Base-by-base conservation (phyloP, 106 monocot species). In the Allium fistulosum region DNA sequence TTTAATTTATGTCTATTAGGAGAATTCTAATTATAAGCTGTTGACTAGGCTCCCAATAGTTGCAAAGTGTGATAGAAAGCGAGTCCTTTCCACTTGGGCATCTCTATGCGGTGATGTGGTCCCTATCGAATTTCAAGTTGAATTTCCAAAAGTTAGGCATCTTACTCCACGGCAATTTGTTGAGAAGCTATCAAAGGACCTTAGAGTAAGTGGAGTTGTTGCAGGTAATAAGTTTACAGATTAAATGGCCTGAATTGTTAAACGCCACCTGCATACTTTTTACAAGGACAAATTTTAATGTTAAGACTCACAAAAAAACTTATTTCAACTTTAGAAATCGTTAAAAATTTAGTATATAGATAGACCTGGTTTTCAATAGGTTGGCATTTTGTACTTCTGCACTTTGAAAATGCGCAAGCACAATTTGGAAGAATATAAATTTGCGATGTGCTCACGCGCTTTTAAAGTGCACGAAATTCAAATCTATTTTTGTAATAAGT, bases 101-200 rank as follows among this genome's bases (percentile, higher is more conserved):
- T 84, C 88, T 17, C 79, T 78, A 47, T 97, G 97, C 72, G 78
- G 79, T 37, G 69, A 84, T 74, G 70, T 85, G 51, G 73, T 72
- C 48, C 97, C 97, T 8, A 49, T 84, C 10, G 97, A 97, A 79
- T 97, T 79, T 75, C 84, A 90, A 63, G 87, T 97, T 61, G 86
- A 97, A 50, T 97, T 97, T 76, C 82, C 92, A 73, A 84, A 73
- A 48, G 97, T 97, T 59, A 83, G 97, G 74, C 79, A 92, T 72
- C 86, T 92, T 14, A 78, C 85, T 59, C 92, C 97, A 1, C 65
- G 79, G 12, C 80, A 92, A 74, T 97, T 97, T 49, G 92, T 97
- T 47, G 97, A 97, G 73, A 84, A 80, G 72, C 78, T 97, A 63
- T 82, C 97, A 46, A 79, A 80, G 71, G 97, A 97, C 56, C 86